These are phyloP conservation scores for Colletotrichum sp. DNA, from an alignment of 2,329 filamentous ascomycete genomes.

Conservation along the genomic window DNA sequence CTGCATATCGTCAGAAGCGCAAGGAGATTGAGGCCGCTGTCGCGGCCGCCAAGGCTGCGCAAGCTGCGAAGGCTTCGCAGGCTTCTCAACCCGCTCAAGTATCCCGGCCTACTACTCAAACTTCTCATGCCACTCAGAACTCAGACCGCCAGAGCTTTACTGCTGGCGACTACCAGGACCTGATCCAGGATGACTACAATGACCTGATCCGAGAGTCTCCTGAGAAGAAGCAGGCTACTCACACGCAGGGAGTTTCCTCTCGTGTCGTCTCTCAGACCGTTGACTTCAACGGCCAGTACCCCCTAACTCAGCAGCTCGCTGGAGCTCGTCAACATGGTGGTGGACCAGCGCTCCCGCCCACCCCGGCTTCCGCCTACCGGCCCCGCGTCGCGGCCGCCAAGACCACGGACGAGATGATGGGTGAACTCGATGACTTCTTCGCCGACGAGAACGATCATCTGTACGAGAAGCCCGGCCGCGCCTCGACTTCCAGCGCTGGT, in stretches of 20 bases:
- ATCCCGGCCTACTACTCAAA: neutral
- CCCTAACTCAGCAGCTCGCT: neutral
- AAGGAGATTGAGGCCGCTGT: neutral
- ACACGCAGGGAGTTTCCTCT: neutral
- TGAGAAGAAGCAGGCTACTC: slow-evolving; percentile 2
- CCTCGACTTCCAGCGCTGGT: neutral
- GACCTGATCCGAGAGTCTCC: neutral
- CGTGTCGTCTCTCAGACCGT: slow-evolving; percentile 1
- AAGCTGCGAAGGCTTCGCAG: neutral
- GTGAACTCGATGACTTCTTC: slow-evolving; percentile 8
- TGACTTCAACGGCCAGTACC: neutral
- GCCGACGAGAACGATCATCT: neutral
- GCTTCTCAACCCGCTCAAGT: neutral
- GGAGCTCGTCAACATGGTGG: neutral
- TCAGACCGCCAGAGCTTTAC: neutral
- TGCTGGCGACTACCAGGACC: neutral
- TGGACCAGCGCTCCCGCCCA: neutral
- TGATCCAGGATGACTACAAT: slow-evolving; percentile 8
- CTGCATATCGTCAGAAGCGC: neutral
- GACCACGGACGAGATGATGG: neutral
- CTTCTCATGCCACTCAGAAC: neutral
- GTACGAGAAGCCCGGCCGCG: neutral
- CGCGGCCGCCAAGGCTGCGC: neutral
- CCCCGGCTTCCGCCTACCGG: neutral
- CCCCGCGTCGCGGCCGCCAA: neutral